Evolutionary conservation across 805 yeast genomes (phyloP), one percentile per base, ranked within the genome.

Genomic region (Starmerella vaccinii): DNA sequence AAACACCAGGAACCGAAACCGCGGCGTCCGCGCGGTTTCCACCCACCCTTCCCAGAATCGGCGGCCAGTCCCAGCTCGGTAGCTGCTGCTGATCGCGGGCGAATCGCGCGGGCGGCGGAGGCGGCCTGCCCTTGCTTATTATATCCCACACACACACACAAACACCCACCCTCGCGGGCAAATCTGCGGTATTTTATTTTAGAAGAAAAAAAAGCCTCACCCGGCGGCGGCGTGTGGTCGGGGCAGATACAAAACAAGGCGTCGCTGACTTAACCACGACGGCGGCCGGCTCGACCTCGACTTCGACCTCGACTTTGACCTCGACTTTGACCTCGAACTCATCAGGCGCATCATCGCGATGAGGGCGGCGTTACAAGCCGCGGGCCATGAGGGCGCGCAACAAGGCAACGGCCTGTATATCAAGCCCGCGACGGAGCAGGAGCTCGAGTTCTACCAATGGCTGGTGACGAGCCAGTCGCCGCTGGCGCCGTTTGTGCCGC

Each of bases 361-460:
- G 53, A 45, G 26, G 21, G 41, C 45, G 22, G 54, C 54, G 19
- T 37, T 84, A 61, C 83, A 80, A 66, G 97, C 92, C 2, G 97
- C 97, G 0, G 98, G 98, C 5, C 98, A 90, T 61, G 84, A 74
- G 5, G 97, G 95, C 0, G 76, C 83, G 2, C 79, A 79, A 55
- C 73, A 65, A 6, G 76, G 76, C 37, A 95, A 88, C 0, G 66
- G 77, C 7, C 68, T 90, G 15, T 82, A 89, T 57, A 76, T 85
- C 50, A 90, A 92, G 65, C 80, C 81, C 0, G 71, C 89, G 0
- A 63, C 68, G 0, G 65, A 65, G 23, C 78, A 77, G 57, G 98
- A 90, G 65, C 65, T 83, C 26, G 80, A 76, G n/a, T 92, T 92
- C 65, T 90, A 92, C 62, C 68, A 72, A 21, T 56, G 64, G 21